Conservation (phyloP, 169 alveolate genomes). For the Theileria orientalis region DNA sequence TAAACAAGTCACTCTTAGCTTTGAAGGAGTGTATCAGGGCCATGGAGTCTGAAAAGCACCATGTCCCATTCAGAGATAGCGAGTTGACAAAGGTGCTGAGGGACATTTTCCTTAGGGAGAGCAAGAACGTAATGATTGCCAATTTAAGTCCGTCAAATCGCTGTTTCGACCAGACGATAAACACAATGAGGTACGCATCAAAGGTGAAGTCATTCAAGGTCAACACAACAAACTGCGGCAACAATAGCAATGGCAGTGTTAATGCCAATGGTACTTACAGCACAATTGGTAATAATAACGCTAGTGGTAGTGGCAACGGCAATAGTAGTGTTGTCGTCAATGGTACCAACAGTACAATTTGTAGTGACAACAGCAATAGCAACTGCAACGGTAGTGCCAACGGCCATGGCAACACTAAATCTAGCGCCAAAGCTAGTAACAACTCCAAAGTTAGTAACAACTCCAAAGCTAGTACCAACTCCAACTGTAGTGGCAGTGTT, state of each 20-base stretch:
- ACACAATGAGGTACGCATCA: conserved; percentile 96
- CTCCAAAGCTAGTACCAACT: too few species aligned
- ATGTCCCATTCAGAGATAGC: conserved; percentile 98
- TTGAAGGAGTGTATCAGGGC: conserved; percentile 99
- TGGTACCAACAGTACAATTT: not conserved
- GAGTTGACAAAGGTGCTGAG: conserved; percentile 93
- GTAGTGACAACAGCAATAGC: not conserved
- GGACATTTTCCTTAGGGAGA: conserved; percentile 93
- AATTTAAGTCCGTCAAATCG: conserved; percentile 95
- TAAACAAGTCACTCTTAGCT: conserved; percentile 96
- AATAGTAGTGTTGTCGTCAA: not conserved
- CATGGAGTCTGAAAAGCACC: conserved; percentile 95
- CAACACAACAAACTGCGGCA: not conserved
- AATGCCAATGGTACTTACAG: not conserved
- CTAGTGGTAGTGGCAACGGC: not conserved
- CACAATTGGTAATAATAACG: not conserved
- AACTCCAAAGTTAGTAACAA: too few species aligned
- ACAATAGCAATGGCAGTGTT: not conserved
- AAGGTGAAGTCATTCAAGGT: conserved; percentile 91
- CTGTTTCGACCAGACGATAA: conserved; percentile 97
- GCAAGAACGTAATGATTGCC: conserved; percentile 98
- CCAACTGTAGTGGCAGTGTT: too few species aligned
- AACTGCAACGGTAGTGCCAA: too few species aligned
- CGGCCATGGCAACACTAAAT: too few species aligned
- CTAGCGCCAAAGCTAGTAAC: too few species aligned